Percentiles rank a stretch among this genome's conserved stretches.
These are phyloP conservation scores for Cryoendolithus antarcticus DNA, from an alignment of 2,329 filamentous ascomycete genomes.

Conservation along the genomic window DNA sequence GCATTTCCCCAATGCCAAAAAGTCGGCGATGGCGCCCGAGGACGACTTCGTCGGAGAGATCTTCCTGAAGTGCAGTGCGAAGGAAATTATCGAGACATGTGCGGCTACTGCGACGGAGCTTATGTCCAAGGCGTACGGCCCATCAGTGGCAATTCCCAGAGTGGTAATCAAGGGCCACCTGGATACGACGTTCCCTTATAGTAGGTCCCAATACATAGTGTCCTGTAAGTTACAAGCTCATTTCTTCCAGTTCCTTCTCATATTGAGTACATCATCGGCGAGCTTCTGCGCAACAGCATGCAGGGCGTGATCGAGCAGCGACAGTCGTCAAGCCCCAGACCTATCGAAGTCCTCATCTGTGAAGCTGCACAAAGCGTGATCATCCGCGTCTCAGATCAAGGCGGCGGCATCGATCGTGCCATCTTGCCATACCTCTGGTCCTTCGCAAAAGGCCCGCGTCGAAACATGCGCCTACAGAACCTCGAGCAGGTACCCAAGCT, in stretches of 20 bases:
- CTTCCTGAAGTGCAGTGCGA: constrained; percentile 82
- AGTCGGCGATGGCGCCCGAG: constrained; percentile 45
- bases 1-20: constrained; percentile 70
- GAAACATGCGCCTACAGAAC: constrained; percentile 67
- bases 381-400: constrained; percentile 88
- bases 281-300: constrained; percentile 87
- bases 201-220: too few species aligned
- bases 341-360: constrained; percentile 88
- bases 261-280: constrained; percentile 92
- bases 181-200: constrained; percentile 81
- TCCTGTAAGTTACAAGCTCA: too few species aligned
- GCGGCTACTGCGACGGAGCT: constrained; percentile 64
- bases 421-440: constrained; percentile 88
- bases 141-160: constrained; percentile 59
- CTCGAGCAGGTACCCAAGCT: constrained; percentile 77
- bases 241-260: constrained; percentile 60
- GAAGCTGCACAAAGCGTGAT: constrained; percentile 92
- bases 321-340: constrained; percentile 40
- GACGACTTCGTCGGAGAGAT: constrained; percentile 90
- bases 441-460: constrained; percentile 84
- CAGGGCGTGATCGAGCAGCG: constrained; percentile 78
- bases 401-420: constrained; percentile 77
- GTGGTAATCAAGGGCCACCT: constrained; percentile 76
- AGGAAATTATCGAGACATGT: constrained; percentile 76
- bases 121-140: constrained; percentile 61